phyloP scores from a whole-genome alignment of 2,329 filamentous ascomycete genomes.

The Fusarium sp. region DNA sequence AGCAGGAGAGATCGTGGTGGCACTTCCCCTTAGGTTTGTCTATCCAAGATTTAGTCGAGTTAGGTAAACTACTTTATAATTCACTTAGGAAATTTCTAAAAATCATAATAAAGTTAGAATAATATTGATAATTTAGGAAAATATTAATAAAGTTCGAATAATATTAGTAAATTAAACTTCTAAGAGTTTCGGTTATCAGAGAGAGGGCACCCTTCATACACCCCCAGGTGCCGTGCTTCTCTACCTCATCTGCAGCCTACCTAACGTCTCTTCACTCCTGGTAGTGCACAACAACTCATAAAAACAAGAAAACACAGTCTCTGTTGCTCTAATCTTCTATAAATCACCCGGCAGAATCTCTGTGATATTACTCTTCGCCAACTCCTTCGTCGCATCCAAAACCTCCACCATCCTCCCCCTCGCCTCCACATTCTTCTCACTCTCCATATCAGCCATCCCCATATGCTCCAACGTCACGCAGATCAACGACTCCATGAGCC shows the following conservation, averaged over 20 bases:
- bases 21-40: background rate
- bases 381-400: conserved; percentile 29
- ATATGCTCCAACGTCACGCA: conserved; percentile 50
- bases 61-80: too few species aligned
- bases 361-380: conserved; percentile 39
- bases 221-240: background rate
- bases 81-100: too few species aligned
- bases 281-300: rapidly evolving
- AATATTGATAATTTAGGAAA: too few species aligned
- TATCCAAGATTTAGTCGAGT: background rate
- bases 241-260: background rate
- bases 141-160: too few species aligned
- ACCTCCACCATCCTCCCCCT: conserved; percentile 32
- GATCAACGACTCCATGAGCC: conserved; percentile 52
- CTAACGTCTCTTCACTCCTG: rapidly evolving
- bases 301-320: rapidly evolving
- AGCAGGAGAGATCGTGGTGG: background rate
- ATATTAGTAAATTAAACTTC: too few species aligned
- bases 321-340: background rate
- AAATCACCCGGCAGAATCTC: conserved; percentile 31
- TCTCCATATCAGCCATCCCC: conserved; percentile 16
- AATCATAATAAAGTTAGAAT: rapidly evolving
- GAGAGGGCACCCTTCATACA: background rate
- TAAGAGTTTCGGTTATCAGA: too few species aligned
- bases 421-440: background rate